These are phyloP conservation scores for Tulasnella sp. DNA, from an alignment of 768 basidiomycete genomes.

Conservation along the genomic window DNA sequence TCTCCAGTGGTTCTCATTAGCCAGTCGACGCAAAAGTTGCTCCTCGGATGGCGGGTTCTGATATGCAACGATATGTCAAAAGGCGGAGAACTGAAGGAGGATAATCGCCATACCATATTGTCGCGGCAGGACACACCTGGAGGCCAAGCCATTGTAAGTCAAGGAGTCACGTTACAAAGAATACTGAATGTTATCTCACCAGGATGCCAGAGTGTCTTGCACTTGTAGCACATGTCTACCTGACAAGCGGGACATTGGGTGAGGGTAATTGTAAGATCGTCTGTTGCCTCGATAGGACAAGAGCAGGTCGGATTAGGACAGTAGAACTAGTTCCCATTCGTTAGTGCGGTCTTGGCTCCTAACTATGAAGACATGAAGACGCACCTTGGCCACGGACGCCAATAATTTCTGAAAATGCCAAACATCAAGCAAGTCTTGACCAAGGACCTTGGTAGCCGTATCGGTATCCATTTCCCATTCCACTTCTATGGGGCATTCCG, in stretches of 20 bases:
- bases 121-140: conserved; percentile 2
- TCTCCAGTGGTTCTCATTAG: background rate
- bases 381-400: background rate
- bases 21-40: background rate
- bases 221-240: background rate
- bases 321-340: background rate
- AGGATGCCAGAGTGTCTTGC: background rate
- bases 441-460: background rate
- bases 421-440: background rate
- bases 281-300: background rate
- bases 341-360: no score
- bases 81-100: background rate
- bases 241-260: background rate
- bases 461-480: conserved; percentile 6
- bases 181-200: background rate
- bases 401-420: background rate
- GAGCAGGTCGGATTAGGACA: background rate
- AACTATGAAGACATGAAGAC: no score
- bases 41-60: background rate
- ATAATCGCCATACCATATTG: background rate
- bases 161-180: background rate
- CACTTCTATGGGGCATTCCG: background rate
- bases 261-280: background rate
- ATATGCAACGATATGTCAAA: background rate
- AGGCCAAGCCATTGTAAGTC: background rate